These are phyloP conservation scores for Suillus weaverae DNA, from an alignment of 768 basidiomycete species.

Conservation along the genomic window DNA sequence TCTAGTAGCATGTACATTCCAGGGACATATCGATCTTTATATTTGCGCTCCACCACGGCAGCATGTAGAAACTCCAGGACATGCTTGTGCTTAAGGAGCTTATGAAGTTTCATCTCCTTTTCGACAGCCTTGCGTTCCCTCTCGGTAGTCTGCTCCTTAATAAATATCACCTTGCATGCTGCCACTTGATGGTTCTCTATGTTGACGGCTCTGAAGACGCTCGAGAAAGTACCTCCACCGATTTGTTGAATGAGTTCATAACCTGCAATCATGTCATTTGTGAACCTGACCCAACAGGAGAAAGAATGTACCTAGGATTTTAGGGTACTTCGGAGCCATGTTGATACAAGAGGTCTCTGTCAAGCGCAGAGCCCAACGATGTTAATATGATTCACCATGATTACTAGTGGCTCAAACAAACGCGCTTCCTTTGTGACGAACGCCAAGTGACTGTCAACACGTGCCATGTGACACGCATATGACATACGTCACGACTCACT, in stretches of 20 bases:
- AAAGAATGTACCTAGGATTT: constrained; percentile 26
- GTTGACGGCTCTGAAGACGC: constrained; percentile 85
- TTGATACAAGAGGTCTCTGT: constrained; percentile 5
- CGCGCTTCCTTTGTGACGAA: constrained; percentile 24
- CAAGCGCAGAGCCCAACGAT: neutral
- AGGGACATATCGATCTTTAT: constrained; percentile 58
- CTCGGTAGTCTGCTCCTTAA: constrained; percentile 63
- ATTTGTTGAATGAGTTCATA: constrained; percentile 73
- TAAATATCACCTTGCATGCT: constrained; percentile 81
- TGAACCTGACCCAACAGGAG: neutral
- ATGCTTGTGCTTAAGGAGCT: constrained; percentile 72
- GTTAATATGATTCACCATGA: constrained; percentile 9
- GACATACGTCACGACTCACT: too few relatives aligned
- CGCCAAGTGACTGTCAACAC: constrained; percentile 22
- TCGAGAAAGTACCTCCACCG: constrained; percentile 87
- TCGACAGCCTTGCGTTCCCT: constrained; percentile 78
- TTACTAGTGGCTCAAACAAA: constrained; percentile 7
- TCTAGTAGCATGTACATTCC: constrained; percentile 94
- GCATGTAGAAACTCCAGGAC: constrained; percentile 85
- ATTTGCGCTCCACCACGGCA: constrained; percentile 67
- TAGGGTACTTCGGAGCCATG: constrained; percentile 32
- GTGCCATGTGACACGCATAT: constrained; percentile 12
- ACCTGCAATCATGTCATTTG: constrained; percentile 40
- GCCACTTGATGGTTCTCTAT: constrained; percentile 64
- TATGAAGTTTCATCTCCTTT: constrained; percentile 91